Evolutionary conservation across 352 stramenopile species (phyloP), one percentile per base, ranked within the genome.

Genomic region (Globisporangium perplexum): DNA sequence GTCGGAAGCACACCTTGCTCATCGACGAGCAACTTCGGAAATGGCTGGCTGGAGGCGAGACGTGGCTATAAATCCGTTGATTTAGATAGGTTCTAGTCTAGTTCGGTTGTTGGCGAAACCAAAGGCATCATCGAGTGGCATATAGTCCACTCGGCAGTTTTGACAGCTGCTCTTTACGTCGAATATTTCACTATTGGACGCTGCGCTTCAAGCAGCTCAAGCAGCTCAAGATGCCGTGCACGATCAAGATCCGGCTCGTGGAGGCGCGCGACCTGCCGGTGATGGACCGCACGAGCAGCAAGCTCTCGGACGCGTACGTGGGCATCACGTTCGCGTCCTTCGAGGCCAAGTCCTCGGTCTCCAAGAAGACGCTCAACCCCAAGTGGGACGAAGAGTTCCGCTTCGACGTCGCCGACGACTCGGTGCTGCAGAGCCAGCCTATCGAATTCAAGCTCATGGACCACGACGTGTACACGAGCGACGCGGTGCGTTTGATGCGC

Each of bases 361-460:
- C 81, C 55, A 86, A 92, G 63, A 97, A 97, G 75, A 97, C 87
- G 41, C 71, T 98, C 8, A 95, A 98, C 74, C 97, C 97, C n/a
- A 78, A 89, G 20, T 99, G 94, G 92, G 91, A 98, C 65, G 93
- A 98, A 66, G 96, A 99, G 65, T 98, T 98, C 68, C 88, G 96
- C 59, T 99, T 99, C 66, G 96, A 99, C 57, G 94, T 99, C 41
- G 89, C 90, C 20, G 96, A 99, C 69, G 97, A 99, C 74, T 97
- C 90, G 18, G 76, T 98, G 23, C 71, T 99, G 26, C 96, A 99
- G 77, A 97, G 98, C 66, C 95, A 98, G 58, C 97, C 97, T 18
- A 92, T 99, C 44, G 93, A 99, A 63, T 99, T 99, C 68, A 97
- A 86, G 69, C 86, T 97, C 66, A 95, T 96, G 84, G 92, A 98